A percentile compares a stretch with the other conserved stretches of the same genome.
phyloP scores from a whole-genome alignment of 495 filamentous ascomycete genomes.

The Aspergillus hancockii region DNA sequence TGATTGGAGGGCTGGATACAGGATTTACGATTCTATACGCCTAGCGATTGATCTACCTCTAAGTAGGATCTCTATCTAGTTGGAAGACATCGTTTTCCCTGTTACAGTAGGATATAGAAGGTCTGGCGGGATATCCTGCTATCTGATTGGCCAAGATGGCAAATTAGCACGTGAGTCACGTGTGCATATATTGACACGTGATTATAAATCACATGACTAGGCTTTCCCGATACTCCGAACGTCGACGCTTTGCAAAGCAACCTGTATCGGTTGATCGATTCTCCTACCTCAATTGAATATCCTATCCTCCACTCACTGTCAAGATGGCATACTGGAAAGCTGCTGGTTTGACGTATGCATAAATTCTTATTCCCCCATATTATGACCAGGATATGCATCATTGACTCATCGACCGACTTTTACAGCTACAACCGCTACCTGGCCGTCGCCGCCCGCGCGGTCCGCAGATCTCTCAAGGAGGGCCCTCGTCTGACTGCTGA shows the following conservation, averaged over 20 bases:
- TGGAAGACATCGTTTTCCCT: no score
- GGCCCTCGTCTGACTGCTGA: constrained; percentile 81
- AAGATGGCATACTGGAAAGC: constrained; percentile 99
- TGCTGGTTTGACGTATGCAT: constrained; percentile 86
- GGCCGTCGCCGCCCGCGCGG: constrained; percentile 54
- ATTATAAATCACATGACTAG: constrained; percentile 30
- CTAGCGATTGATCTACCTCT: no score
- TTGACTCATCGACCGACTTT: constrained; percentile 34
- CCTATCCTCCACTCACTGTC: constrained; percentile 41
- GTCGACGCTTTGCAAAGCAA: constrained; percentile 40
- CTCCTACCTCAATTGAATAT: constrained; percentile 31
- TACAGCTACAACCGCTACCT: constrained; percentile 57
- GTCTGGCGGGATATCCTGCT: neutral
- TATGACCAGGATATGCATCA: neutral
- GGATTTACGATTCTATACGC: no score
- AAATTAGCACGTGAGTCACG: constrained; percentile 2
- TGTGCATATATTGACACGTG: constrained; percentile 19
- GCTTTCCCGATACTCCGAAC: constrained; percentile 45
- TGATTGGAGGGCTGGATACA: no score
- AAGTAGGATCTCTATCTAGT: no score
- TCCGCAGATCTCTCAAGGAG: constrained; percentile 91
- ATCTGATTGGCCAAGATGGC: neutral
- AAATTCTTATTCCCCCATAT: neutral
- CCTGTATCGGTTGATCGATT: constrained; percentile 28
- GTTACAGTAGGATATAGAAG: neutral